Evolutionary conservation across 106 monocot genomes (phyloP).

Genomic region (Allium fistulosum): DNA sequence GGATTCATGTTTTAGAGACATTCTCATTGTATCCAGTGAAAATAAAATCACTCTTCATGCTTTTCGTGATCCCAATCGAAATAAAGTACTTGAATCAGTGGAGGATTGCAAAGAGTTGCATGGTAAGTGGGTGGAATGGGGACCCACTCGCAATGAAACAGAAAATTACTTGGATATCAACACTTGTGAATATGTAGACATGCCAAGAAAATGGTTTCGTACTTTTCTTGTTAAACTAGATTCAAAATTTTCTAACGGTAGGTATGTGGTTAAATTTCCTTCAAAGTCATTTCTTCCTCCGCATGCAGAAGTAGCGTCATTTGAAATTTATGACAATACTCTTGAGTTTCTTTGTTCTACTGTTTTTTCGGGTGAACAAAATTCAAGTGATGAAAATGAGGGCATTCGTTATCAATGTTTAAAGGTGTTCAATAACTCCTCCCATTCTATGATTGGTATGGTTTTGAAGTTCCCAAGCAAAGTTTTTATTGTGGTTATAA

Average conservation of each 20-base stretch:
- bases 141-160: conserved; percentile 18
- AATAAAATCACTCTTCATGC: conserved; percentile 58
- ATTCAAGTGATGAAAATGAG: conserved; percentile 7
- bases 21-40: conserved; percentile 54
- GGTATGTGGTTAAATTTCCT: conserved; percentile 50
- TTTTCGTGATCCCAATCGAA: conserved; percentile 26
- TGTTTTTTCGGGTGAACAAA: conserved; percentile 2
- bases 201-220: conserved; percentile 31
- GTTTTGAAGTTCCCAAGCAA: conserved; percentile 32
- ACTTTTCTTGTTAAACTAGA: conserved; percentile 43
- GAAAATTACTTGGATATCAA: conserved; percentile 2
- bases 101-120: conserved; percentile 14
- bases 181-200: conserved; percentile 5
- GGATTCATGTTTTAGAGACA: conserved; percentile 45
- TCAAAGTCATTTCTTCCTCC: conserved; percentile 40
- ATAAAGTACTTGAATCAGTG: conserved; percentile 7
- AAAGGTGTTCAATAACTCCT: conserved; percentile 56
- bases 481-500: conserved; percentile 50
- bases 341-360: conserved; percentile 19
- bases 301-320: conserved; percentile 65
- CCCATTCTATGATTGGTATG: conserved; percentile 55
- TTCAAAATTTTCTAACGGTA: conserved; percentile 23
- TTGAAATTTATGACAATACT: conserved; percentile 44
- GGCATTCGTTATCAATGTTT: conserved; percentile 21
- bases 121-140: conserved; percentile 87